These are phyloP conservation scores for Coniferiporia weirii DNA, from an alignment of 1,284 basidiomycete genomes.

Conservation along the genomic window DNA sequence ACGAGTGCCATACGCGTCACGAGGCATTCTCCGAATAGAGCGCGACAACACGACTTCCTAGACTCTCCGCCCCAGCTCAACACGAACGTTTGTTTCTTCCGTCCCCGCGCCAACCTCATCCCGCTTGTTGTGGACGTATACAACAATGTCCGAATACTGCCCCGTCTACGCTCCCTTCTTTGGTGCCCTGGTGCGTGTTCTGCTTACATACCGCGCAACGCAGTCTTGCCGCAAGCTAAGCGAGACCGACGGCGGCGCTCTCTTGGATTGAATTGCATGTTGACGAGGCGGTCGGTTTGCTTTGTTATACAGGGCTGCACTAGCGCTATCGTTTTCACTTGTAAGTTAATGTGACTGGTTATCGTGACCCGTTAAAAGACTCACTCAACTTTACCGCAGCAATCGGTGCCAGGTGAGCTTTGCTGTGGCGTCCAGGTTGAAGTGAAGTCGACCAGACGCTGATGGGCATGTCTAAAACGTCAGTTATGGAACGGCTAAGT, in stretches of 20 bases:
- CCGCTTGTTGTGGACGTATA: no score
- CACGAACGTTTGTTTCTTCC: neutral
- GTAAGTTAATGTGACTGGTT: conserved; percentile 45
- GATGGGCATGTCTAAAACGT: neutral
- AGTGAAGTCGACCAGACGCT: conserved; percentile 4
- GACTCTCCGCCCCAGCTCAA: neutral
- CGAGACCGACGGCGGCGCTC: neutral
- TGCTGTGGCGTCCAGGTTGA: conserved; percentile 14
- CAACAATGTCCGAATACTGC: conserved; percentile 81
- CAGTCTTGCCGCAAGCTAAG: conserved; percentile 11
- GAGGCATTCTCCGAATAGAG: neutral
- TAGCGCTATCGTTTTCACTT: conserved; percentile 95
- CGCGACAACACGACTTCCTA: neutral
- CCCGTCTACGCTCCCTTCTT: conserved; percentile 97
- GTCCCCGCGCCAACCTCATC: neutral
- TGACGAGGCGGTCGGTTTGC: neutral
- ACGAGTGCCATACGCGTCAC: neutral
- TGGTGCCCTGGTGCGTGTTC: conserved; percentile 78
- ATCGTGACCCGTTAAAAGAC: neutral
- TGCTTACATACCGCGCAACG: conserved; percentile 1
- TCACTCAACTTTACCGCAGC: conserved; percentile 34
- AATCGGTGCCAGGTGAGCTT: conserved; percentile 64
- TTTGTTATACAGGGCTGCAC: conserved; percentile 74
- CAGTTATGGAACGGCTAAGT: conserved; percentile 95
- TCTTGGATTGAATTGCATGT: neutral